Base-by-base conservation (phyloP, 2,329 filamentous ascomycete species). In the Aspergillus novofumigatus region DNA sequence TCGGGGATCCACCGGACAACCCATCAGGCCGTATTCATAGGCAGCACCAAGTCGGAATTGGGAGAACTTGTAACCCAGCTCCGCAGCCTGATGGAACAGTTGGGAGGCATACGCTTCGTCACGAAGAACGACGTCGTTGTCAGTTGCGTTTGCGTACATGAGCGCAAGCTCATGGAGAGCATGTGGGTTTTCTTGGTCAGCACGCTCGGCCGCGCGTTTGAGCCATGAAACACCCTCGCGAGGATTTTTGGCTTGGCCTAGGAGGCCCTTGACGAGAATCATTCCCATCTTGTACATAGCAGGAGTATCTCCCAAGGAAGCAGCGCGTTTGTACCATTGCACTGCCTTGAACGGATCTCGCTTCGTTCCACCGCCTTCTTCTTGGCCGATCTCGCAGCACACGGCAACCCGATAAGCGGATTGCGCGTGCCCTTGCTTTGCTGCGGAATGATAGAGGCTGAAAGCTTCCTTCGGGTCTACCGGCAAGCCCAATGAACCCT, bases 251-350 rank as follows among this genome's bases (percentile, higher is more conserved):
- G 82, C 83, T 71, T 97, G 92, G 3, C 92, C 92, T n/a, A 99
- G 83, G 28, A 97, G 81, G 10, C 93, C 94, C 74, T 97, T 97
- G 54, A 97, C 83, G 60, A 91, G 79, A 63, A 99, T 96, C 88
- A 97, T 96, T 57, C 94, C 94, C 75, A 97, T 86, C 76, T 99
- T 99, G 79, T 97, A 99, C 91, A 97, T 96, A 29, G 92, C 94
- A 0, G 93, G 90, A 1, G 89, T 88, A 69, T 99, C 93, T 3
- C 94, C 93, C 2, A 97, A 81, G 11, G 89, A 88, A 10, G 94
- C 93, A 6, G 94, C 92, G 47, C 92, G 89, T 72, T 93, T 92
- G 75, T 99, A 99, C 94, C 94, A 99, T 73, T 97, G 93, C 21
- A 97, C 92, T 1, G 94, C 93, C 76, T 97, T 97, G 63, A 93